Conservation (phyloP, 169 alveolate species). For the Ichthyophthirius multifiliis region DNA sequence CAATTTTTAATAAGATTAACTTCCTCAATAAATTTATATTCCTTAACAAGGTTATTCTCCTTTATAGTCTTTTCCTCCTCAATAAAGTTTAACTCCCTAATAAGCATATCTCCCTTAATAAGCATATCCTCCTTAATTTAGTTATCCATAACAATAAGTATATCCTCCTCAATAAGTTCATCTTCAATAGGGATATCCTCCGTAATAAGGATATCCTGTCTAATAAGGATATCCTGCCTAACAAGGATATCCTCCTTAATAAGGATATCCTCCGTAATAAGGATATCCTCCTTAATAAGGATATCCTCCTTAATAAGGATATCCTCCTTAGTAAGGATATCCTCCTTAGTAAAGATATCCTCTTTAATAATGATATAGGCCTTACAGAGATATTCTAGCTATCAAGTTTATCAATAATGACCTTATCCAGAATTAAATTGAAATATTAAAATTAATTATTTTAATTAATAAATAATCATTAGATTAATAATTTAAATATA, state of each 20-base stretch:
- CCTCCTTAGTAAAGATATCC: neutral
- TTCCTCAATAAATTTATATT: too few species aligned
- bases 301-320: neutral
- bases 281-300: neutral
- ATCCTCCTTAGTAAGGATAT: neutral
- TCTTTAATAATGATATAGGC: neutral
- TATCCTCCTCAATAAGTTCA: neutral
- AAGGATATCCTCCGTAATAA: slow-evolving; percentile 1
- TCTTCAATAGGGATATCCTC: slow-evolving; percentile 2
- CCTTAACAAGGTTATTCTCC: too few species aligned
- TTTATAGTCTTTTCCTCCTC: too few species aligned
- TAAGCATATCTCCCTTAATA: neutral
- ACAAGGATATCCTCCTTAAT: neutral
- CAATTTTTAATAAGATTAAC: too few species aligned
- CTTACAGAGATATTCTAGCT: neutral
- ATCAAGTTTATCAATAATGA: too few species aligned
- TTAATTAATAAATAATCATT: too few species aligned
- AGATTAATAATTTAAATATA: too few species aligned
- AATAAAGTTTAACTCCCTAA: slow-evolving; percentile 5
- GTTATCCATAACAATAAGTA: neutral
- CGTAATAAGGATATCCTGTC: neutral
- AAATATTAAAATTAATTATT: too few species aligned
- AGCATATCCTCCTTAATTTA: neutral
- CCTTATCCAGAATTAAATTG: too few species aligned
- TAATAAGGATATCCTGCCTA: neutral